A percentile compares a stretch with the other conserved stretches of the same genome.
Evolutionary conservation across 768 basidiomycete genomes (phyloP).

Genomic region (Termitomyces heimii): DNA sequence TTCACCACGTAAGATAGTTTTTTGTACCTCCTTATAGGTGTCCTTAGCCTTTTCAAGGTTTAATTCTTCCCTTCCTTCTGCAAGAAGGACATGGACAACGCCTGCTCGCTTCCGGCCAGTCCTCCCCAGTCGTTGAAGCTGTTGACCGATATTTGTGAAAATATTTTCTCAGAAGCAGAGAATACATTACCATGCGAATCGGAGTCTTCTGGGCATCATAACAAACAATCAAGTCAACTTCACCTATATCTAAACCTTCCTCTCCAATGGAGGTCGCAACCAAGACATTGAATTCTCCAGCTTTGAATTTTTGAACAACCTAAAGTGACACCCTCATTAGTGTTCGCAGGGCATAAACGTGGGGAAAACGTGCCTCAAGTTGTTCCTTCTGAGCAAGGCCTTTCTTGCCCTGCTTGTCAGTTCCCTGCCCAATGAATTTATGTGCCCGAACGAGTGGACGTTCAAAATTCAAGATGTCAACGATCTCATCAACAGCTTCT

Average conservation of each 20-base stretch:
- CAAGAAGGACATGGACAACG: conserved; percentile 83
- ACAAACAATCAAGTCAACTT: conserved; percentile 92
- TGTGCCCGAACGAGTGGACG: conserved; percentile 75
- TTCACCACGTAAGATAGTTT: conserved; percentile 78
- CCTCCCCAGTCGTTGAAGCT: conserved; percentile 95
- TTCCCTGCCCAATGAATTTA: conserved; percentile 88
- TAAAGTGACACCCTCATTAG: conserved; percentile 23
- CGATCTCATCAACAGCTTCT: conserved; percentile 88
- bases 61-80: conserved; percentile 84
- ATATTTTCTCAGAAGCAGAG: background rate
- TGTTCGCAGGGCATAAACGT: background rate
- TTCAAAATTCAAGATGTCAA: conserved; percentile 70
- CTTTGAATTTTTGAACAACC: conserved; percentile 86
- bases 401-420: conserved; percentile 78
- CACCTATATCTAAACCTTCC: conserved; percentile 97
- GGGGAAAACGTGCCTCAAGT: conserved; percentile 54
- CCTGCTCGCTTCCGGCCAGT: conserved; percentile 93
- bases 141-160: conserved; percentile 1
- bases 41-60: conserved; percentile 88
- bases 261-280: conserved; percentile 97
- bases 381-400: conserved; percentile 92
- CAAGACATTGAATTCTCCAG: conserved; percentile 82
- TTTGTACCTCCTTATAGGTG: conserved; percentile 85
- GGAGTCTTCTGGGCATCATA: conserved; percentile 97
- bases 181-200: conserved; percentile 75